Conservation (phyloP, 2,329 filamentous ascomycete species). For the Fusarium poae region DNA sequence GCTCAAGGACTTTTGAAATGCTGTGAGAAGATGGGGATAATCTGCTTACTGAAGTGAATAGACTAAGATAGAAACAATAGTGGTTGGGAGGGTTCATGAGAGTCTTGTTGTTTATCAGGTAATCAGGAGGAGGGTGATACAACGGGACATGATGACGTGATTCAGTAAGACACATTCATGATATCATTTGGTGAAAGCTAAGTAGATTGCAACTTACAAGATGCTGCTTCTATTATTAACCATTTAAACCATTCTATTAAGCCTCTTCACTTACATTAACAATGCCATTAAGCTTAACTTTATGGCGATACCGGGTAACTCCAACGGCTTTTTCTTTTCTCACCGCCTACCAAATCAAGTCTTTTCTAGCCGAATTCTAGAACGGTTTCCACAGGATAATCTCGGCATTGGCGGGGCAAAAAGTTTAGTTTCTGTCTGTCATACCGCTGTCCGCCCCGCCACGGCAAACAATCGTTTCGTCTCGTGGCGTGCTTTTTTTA, state of each 20-base stretch:
- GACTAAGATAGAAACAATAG: not conserved
- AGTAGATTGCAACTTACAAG: no score
- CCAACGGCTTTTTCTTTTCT: constrained; percentile 2
- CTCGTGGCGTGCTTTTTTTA: constrained; percentile 46
- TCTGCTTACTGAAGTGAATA: constrained; percentile 4
- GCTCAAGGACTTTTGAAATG: constrained; percentile 33
- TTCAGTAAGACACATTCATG: not conserved
- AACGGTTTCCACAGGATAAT: constrained; percentile 43
- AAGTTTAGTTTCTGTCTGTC: constrained; percentile 31
- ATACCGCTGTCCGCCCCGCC: constrained; percentile 34
- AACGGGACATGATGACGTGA: not conserved
- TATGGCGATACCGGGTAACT: constrained; percentile 21
- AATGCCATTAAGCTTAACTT: constrained; percentile 26
- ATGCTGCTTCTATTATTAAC: not conserved
- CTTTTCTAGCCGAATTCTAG: constrained; percentile 31
- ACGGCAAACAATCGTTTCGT: constrained; percentile 34
- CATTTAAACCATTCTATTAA: not conserved
- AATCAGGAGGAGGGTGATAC: rapidly evolving
- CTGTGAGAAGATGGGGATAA: not conserved
- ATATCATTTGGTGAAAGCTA: not conserved
- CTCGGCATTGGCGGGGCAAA: constrained; percentile 51
- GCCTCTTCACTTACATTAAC: not conserved
- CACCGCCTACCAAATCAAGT: constrained; percentile 24
- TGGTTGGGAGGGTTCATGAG: no score
- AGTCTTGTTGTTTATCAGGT: not conserved